These are phyloP conservation scores for Beauveria medogensis DNA, from an alignment of 2,329 filamentous ascomycete species.

Conservation along the genomic window DNA sequence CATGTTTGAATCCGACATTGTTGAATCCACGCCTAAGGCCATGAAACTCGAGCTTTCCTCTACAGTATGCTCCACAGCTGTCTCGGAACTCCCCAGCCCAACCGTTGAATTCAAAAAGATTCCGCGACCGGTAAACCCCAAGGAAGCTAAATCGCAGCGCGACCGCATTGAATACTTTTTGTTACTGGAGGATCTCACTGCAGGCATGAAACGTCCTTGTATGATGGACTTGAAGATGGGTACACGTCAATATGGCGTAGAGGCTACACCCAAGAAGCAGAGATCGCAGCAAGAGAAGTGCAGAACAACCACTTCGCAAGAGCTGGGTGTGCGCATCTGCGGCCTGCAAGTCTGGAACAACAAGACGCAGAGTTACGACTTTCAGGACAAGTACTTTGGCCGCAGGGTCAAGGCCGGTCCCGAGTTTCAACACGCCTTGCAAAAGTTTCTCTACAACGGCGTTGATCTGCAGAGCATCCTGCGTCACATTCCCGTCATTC, in stretches of 20 bases:
- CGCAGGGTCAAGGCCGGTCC: slow-evolving; percentile 77
- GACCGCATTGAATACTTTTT: slow-evolving; percentile 85
- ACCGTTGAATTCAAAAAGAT: slow-evolving; percentile 32
- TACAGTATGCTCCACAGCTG: slow-evolving; percentile 21
- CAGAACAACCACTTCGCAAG: slow-evolving; percentile 79
- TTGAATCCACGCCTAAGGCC: background rate
- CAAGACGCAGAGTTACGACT: slow-evolving; percentile 75
- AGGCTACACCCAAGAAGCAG: slow-evolving; percentile 86
- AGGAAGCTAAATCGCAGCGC: slow-evolving; percentile 60
- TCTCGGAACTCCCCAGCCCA: slow-evolving; percentile 31
- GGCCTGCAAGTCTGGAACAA: slow-evolving; percentile 95
- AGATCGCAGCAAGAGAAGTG: slow-evolving; percentile 91
- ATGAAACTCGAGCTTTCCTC: slow-evolving; percentile 20
- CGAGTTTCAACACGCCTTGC: slow-evolving; percentile 84
- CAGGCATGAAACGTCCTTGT: slow-evolving; percentile 92
- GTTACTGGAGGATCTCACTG: slow-evolving; percentile 86
- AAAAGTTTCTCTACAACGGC: slow-evolving; percentile 85
- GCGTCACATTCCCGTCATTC: slow-evolving; percentile 77
- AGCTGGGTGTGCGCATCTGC: slow-evolving; percentile 87
- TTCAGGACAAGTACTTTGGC: slow-evolving; percentile 97
- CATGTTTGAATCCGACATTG: slow-evolving; percentile 9
- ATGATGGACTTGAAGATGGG: slow-evolving; percentile 99
- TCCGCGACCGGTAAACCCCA: slow-evolving; percentile 62
- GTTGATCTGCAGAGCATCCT: slow-evolving; percentile 71
- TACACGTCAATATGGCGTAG: slow-evolving; percentile 90